A percentile compares a stretch with the other conserved stretches of the same genome.
These are phyloP conservation scores for Sugiyamaella chiloensis DNA, from an alignment of 805 yeast species.

Conservation along the genomic window DNA sequence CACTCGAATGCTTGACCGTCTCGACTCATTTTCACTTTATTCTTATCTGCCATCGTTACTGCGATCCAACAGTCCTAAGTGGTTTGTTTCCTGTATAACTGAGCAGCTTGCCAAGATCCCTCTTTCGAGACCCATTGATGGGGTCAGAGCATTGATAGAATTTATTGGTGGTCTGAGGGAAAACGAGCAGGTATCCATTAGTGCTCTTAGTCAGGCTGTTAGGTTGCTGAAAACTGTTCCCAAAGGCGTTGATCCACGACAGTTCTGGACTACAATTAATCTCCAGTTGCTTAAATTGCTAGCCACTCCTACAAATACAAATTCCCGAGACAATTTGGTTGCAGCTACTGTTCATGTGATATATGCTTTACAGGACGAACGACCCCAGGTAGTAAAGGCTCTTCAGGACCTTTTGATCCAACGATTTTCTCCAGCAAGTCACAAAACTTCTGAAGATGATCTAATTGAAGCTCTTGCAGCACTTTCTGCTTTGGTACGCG, in stretches of 20 bases:
- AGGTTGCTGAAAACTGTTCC: constrained; percentile 66
- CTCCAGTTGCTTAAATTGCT: constrained; percentile 60
- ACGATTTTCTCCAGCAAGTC: constrained; percentile 4
- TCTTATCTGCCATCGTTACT: constrained; percentile 58
- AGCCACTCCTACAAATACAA: constrained; percentile 46
- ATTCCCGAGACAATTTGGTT: constrained; percentile 51
- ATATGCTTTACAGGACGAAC: constrained; percentile 37
- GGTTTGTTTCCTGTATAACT: constrained; percentile 48
- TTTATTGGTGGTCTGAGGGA: constrained; percentile 75
- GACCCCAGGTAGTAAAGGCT: constrained; percentile 41
- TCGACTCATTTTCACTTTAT: constrained; percentile 61
- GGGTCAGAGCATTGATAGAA: constrained; percentile 72
- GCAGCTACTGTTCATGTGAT: constrained; percentile 51
- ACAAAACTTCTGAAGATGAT: constrained; percentile 38
- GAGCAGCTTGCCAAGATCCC: constrained; percentile 53
- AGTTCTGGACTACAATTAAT: constrained; percentile 59
- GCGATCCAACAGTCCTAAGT: constrained; percentile 45
- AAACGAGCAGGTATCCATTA: constrained; percentile 61
- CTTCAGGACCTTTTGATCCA: constrained; percentile 34
- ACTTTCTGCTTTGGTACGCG: constrained; percentile 55
- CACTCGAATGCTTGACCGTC: constrained; percentile 9
- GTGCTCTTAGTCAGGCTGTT: constrained; percentile 65
- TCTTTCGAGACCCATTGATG: constrained; percentile 54
- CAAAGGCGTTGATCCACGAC: constrained; percentile 39
- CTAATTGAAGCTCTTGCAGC: constrained; percentile 65